Evolutionary conservation across 129 eudicot species (phyloP).

Genomic region (sunflower (Helianthus annuus)): DNA sequence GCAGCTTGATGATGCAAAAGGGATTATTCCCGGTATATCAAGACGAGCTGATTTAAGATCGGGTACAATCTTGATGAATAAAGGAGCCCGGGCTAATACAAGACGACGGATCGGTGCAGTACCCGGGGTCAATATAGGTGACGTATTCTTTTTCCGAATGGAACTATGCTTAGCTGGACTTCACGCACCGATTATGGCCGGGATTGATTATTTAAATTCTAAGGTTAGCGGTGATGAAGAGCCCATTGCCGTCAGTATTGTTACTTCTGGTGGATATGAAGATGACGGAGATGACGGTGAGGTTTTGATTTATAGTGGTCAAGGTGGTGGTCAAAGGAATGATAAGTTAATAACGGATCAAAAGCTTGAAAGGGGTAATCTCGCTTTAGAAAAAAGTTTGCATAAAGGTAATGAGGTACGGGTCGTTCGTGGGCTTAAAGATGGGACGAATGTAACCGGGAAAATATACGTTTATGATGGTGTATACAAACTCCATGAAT

Average conservation of each 20-base stretch:
- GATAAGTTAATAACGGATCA: constrained; percentile 53
- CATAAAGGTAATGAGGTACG: constrained; percentile 53
- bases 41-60: constrained; percentile 52
- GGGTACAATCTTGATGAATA: constrained; percentile 51
- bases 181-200: constrained; percentile 65
- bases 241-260: constrained; percentile 60
- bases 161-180: constrained; percentile 60
- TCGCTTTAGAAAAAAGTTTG: constrained; percentile 59
- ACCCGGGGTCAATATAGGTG: constrained; percentile 64
- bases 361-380: constrained; percentile 67
- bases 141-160: constrained; percentile 62
- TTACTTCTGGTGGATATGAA: constrained; percentile 63
- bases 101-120: constrained; percentile 48
- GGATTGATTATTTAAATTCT: constrained; percentile 49
- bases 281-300: constrained; percentile 57
- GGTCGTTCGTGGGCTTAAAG: constrained; percentile 58
- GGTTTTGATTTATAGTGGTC: constrained; percentile 61
- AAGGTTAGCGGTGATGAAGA: constrained; percentile 48
- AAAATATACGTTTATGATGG: constrained; percentile 63
- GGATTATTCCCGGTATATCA: constrained; percentile 44
- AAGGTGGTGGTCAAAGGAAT: constrained; percentile 54
- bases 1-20: constrained; percentile 60
- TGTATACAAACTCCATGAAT: constrained; percentile 51
- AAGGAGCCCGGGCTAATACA: constrained; percentile 52
- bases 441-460: constrained; percentile 31